Percentiles rank a stretch among this genome's conserved stretches.
Evolutionary conservation across 2,329 filamentous ascomycete species (phyloP).

Genomic region (Parasarocladium wereldwijsianum): DNA sequence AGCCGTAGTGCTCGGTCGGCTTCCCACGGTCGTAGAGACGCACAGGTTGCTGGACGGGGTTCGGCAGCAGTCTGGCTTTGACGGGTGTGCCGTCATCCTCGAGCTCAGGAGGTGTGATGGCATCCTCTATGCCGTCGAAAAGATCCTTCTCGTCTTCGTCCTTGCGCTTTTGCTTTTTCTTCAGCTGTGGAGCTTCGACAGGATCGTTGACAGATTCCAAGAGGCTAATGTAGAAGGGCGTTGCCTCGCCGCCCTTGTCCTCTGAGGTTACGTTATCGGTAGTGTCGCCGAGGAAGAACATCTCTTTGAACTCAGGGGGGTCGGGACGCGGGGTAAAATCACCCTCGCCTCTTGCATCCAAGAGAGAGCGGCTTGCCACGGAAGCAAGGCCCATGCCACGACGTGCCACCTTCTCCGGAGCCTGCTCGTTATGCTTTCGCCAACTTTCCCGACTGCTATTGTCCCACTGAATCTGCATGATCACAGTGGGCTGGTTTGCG

Average conservation of each 20-base stretch:
- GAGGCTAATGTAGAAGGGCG: constrained; percentile 77
- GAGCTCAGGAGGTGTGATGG: constrained; percentile 49
- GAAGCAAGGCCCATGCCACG: constrained; percentile 12
- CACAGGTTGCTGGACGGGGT: constrained; percentile 60
- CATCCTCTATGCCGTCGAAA: constrained; percentile 11
- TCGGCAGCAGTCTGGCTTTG: constrained; percentile 56
- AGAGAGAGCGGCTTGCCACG: constrained; percentile 11
- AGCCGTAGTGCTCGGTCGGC: constrained; percentile 76
- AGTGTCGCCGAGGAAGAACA: constrained; percentile 70
- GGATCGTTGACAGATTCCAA: constrained; percentile 30
- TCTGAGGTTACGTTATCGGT: constrained; percentile 56
- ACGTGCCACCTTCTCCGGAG: constrained; percentile 13
- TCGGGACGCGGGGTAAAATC: constrained; percentile 36
- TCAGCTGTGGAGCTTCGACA: constrained; percentile 12
- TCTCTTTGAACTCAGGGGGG: constrained; percentile 51
- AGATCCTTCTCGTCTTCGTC: constrained; percentile 9
- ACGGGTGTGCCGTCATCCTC: constrained; percentile 58
- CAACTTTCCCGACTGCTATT: constrained; percentile 37
- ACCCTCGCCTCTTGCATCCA: constrained; percentile 8
- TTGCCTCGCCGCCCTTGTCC: constrained; percentile 68
- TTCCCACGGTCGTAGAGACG: constrained; percentile 74
- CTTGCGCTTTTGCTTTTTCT: constrained; percentile 9
- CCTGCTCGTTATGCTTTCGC: constrained; percentile 27
- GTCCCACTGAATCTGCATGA: constrained; percentile 65
- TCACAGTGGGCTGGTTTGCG: constrained; percentile 60